phyloP scores from a whole-genome alignment of 2,329 filamentous ascomycete genomes.

The Phialocephala subalpina region DNA sequence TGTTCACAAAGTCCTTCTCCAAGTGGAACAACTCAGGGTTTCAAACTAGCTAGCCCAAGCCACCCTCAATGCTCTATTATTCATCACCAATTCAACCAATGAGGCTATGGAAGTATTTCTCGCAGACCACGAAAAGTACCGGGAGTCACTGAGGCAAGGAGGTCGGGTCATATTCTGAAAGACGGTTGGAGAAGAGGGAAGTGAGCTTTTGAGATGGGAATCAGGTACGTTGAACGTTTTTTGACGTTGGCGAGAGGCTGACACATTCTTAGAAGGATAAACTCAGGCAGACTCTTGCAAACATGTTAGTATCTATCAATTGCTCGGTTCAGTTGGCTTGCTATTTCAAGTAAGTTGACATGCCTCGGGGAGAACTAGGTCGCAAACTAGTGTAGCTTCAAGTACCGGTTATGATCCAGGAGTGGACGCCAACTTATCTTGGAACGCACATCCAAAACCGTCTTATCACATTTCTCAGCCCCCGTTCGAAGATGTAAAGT shows the following conservation, averaged over 20 bases:
- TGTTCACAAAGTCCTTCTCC: background rate
- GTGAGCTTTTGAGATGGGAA: background rate
- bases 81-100: background rate
- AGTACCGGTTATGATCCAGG: too few species aligned
- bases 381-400: background rate
- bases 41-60: background rate
- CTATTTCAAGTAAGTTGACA: background rate
- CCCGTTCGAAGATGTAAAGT: too few species aligned
- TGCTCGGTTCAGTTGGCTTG: background rate
- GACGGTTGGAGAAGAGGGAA: conserved; percentile 5
- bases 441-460: too few species aligned
- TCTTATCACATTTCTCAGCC: too few species aligned
- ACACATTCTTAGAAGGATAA: too few species aligned
- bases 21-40: background rate
- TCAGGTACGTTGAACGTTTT: too few species aligned
- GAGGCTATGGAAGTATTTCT: conserved; percentile 2
- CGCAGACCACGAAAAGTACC: background rate
- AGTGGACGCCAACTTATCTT: too few species aligned
- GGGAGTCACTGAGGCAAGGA: background rate
- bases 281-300: background rate
- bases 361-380: background rate
- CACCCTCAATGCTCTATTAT: background rate
- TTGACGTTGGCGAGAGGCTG: too few species aligned
- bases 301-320: background rate
- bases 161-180: background rate